These are phyloP conservation scores for Paraleonurus japonicus DNA, from an alignment of 257 asterid species.

Conservation along the genomic window DNA sequence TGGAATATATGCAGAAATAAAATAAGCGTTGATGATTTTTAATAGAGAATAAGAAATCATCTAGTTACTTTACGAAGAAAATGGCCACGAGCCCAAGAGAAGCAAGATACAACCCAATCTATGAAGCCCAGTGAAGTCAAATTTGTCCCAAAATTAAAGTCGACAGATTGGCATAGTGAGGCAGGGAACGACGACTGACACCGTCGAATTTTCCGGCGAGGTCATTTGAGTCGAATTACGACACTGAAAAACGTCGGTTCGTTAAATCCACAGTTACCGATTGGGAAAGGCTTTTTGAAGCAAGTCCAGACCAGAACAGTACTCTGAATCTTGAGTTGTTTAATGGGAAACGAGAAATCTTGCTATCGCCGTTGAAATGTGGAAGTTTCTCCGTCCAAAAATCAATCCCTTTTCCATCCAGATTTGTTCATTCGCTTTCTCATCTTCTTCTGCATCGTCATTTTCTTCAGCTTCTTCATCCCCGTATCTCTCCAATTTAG, in stretches of 20 bases:
- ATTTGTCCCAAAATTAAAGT: not conserved
- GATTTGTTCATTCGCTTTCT: conserved; percentile 18
- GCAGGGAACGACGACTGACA: not conserved
- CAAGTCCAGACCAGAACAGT: too few relatives aligned
- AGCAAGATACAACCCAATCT: not conserved
- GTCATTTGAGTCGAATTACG: not conserved
- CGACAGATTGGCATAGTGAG: not conserved
- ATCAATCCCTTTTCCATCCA: conserved; percentile 22
- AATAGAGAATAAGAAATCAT: too few relatives aligned
- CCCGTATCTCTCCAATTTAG: conserved; percentile 41
- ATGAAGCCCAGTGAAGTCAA: not conserved
- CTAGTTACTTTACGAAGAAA: too few relatives aligned
- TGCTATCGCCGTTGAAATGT: conserved; percentile 29
- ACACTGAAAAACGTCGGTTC: not conserved
- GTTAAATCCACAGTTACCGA: not conserved
- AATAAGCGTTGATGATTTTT: too few relatives aligned
- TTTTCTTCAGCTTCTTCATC: conserved; percentile 27
- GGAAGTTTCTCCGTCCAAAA: conserved; percentile 37
- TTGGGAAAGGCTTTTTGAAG: not conserved
- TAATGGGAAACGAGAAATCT: conserved; percentile 25
- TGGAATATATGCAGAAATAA: too few relatives aligned
- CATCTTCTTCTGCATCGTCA: conserved; percentile 30
- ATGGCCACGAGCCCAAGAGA: too few relatives aligned
- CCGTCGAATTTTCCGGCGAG: not conserved
- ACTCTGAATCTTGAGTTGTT: not conserved